Evolutionary conservation across 805 yeast genomes (phyloP).

Genomic region (Hanseniaspora lachancei): DNA sequence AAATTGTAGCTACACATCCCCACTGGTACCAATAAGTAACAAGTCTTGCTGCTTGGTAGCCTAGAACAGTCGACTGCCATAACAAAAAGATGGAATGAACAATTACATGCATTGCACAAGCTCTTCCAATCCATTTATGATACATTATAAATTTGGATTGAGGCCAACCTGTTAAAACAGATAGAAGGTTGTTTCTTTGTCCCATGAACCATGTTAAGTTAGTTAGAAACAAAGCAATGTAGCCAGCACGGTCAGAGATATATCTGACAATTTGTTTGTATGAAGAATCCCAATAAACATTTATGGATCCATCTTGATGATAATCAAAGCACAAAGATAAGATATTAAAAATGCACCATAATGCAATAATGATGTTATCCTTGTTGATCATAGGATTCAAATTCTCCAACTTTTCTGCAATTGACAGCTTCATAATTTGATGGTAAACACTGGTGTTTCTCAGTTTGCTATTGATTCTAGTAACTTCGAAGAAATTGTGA

Average conservation of each 20-base stretch:
- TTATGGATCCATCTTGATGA: constrained; percentile 6
- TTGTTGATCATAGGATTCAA: not conserved
- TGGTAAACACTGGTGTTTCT: not conserved
- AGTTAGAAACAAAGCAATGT: constrained; percentile 35
- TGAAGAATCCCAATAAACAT: constrained; percentile 14
- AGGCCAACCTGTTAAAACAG: constrained; percentile 49
- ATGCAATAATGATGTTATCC: constrained; percentile 21
- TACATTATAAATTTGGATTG: constrained; percentile 46
- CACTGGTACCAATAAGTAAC: constrained; percentile 32
- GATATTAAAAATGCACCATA: constrained; percentile 17
- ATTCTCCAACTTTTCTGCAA: not conserved
- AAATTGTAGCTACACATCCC: constrained; percentile 22
- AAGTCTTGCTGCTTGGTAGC: constrained; percentile 30
- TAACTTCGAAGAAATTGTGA: not conserved
- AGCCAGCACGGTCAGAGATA: constrained; percentile 42
- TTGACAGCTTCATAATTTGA: not conserved
- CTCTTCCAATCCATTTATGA: constrained; percentile 54
- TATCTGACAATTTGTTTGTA: constrained; percentile 16
- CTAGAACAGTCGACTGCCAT: constrained; percentile 31
- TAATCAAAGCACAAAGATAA: constrained; percentile 9
- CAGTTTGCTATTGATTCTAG: not conserved
- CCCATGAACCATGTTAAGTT: constrained; percentile 51
- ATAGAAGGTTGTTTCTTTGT: constrained; percentile 57
- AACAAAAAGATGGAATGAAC: constrained; percentile 48
- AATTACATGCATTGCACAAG: constrained; percentile 34